Percentiles rank a stretch among this genome's conserved stretches.
These are phyloP conservation scores for Yamadazyma triangularis DNA, from an alignment of 1,139 yeast genomes.

Conservation along the genomic window DNA sequence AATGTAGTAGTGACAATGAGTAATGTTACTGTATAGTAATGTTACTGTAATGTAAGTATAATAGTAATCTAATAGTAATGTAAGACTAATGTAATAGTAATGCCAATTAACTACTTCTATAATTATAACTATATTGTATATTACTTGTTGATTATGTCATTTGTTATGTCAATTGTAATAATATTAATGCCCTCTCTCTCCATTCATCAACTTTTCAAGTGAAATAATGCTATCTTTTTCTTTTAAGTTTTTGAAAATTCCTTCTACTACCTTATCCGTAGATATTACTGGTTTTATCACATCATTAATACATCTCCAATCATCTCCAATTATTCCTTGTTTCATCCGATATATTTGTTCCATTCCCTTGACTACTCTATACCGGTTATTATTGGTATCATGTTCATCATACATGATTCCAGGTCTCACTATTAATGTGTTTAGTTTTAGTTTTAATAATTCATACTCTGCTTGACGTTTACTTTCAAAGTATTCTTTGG, in stretches of 20 bases:
- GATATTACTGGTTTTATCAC: constrained; percentile 61
- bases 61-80: too few relatives aligned
- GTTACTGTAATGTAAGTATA: too few relatives aligned
- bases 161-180: too few relatives aligned
- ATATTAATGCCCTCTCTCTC: constrained; percentile 1
- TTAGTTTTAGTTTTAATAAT: constrained; percentile 40
- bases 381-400: constrained; percentile 29
- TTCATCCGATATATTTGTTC: constrained; percentile 41
- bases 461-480: constrained; percentile 75
- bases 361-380: constrained; percentile 21
- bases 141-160: too few relatives aligned
- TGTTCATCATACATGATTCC: constrained; percentile 73
- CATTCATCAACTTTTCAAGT: constrained; percentile 43
- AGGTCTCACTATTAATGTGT: constrained; percentile 69
- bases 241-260: constrained; percentile 51
- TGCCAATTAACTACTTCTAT: too few relatives aligned
- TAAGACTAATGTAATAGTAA: too few relatives aligned
- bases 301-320: constrained; percentile 32
- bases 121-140: too few relatives aligned
- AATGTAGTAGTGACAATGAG: too few relatives aligned
- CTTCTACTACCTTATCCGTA: constrained; percentile 64
- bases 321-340: constrained; percentile 25
- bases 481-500: constrained; percentile 64
- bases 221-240: constrained; percentile 54
- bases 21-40: too few relatives aligned